A percentile compares a stretch with the other conserved stretches of the same genome.
These are phyloP conservation scores for Leptographium radiaticola DNA, from an alignment of 2,329 filamentous ascomycete species.

Conservation along the genomic window DNA sequence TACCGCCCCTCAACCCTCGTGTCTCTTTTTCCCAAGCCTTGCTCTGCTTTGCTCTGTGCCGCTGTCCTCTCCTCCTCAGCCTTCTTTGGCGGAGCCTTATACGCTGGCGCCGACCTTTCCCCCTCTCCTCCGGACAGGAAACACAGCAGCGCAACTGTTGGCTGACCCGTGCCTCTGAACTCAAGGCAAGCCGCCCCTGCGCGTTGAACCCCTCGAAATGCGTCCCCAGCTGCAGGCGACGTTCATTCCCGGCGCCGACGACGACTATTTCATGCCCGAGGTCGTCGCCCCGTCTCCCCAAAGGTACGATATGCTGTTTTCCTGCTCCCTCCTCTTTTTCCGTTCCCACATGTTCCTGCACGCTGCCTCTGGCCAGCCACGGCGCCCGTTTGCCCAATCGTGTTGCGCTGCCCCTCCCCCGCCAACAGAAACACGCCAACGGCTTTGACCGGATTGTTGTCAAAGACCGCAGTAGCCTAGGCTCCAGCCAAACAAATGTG, in stretches of 20 bases:
- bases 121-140: not conserved
- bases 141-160: not conserved
- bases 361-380: not conserved
- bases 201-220: constrained; percentile 22
- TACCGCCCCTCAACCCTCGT: too few species aligned
- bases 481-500: constrained; percentile 8
- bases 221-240: constrained; percentile 34
- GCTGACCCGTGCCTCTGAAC: constrained; percentile 3
- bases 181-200: constrained; percentile 15
- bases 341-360: not conserved
- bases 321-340: not conserved
- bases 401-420: constrained; percentile 6
- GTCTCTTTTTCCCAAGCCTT: too few species aligned
- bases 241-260: constrained; percentile 40
- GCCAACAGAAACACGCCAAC: constrained; percentile 3
- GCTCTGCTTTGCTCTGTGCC: not conserved
- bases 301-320: constrained; percentile 23
- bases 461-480: constrained; percentile 5
- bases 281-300: constrained; percentile 42
- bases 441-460: not conserved
- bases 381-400: not conserved
- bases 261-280: constrained; percentile 47
- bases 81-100: too few species aligned
- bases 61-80: not conserved
- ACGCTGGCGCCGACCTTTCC: not conserved